A percentile compares a stretch with the other conserved stretches of the same genome.
Conservation (phyloP, 192 early-diverging fungal species). For the Mortierella claussenii region DNA sequence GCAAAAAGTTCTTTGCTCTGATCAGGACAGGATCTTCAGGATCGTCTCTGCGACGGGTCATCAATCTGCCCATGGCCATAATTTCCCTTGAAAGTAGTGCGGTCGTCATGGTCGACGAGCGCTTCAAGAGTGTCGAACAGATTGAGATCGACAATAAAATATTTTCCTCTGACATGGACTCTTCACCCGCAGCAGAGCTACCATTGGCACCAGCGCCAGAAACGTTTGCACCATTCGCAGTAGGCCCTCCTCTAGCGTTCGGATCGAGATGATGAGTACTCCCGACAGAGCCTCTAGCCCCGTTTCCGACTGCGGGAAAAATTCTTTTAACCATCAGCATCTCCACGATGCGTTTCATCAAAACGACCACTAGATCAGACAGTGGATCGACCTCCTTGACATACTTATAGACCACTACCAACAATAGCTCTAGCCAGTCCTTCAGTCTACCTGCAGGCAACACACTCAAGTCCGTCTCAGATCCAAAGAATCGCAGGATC, state of each 20-base stretch:
- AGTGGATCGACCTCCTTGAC: slow-evolving; percentile 39
- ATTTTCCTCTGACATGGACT: slow-evolving; percentile 62
- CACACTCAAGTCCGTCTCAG: slow-evolving; percentile 57
- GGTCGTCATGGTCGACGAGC: slow-evolving; percentile 65
- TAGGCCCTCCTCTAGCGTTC: neutral
- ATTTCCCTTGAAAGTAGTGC: slow-evolving; percentile 67
- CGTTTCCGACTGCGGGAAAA: neutral
- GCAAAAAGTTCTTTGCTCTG: slow-evolving; percentile 63
- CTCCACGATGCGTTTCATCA: slow-evolving; percentile 53
- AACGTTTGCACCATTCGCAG: neutral
- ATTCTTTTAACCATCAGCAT: slow-evolving; percentile 40
- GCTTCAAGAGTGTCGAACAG: slow-evolving; percentile 57
- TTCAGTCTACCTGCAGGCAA: slow-evolving; percentile 60
- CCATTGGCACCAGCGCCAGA: neutral
- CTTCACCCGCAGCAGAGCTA: slow-evolving; percentile 7
- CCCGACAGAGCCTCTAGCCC: neutral
- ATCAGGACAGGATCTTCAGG: slow-evolving; percentile 57
- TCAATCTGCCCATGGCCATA: slow-evolving; percentile 63
- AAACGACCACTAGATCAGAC: slow-evolving; percentile 33
- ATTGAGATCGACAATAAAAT: slow-evolving; percentile 64
- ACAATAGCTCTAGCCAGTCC: slow-evolving; percentile 63
- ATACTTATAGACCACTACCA: slow-evolving; percentile 69
- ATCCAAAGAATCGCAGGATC: slow-evolving; percentile 62
- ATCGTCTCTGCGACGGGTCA: slow-evolving; percentile 60
- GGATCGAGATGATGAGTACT: neutral